Conservation (phyloP, 2,329 filamentous ascomycete genomes). For the Anisogramma anomala region DNA sequence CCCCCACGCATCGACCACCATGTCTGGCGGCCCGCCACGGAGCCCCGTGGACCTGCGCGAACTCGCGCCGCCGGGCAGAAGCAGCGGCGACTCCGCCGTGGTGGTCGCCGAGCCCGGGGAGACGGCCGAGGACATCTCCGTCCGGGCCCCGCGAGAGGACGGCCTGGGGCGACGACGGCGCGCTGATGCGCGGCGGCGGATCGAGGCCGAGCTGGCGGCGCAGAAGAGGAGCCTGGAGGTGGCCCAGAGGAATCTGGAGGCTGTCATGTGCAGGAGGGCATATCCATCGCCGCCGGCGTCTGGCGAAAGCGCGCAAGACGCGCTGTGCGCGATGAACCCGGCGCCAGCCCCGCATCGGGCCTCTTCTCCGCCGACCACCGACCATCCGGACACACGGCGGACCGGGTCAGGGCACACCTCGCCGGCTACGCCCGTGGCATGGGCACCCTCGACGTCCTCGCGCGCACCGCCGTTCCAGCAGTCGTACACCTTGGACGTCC, state of each 20-base stretch:
- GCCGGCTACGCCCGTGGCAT: too few relatives aligned
- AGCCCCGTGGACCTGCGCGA: slow-evolving; percentile 32
- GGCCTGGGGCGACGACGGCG: slow-evolving; percentile 10
- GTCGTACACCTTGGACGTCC: slow-evolving; percentile 3
- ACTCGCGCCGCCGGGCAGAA: slow-evolving; percentile 19
- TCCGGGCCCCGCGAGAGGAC: slow-evolving; percentile 17
- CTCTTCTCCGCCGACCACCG: background rate
- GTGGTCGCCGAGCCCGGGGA: slow-evolving; percentile 22
- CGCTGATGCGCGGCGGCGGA: background rate
- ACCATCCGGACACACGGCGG: background rate
- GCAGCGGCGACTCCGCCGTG: slow-evolving; percentile 20
- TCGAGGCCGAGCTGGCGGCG: slow-evolving; percentile 2
- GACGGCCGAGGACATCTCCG: slow-evolving; percentile 19
- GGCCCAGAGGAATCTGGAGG: slow-evolving; percentile 2
- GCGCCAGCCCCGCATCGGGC: background rate
- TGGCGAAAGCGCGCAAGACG: slow-evolving; percentile 15
- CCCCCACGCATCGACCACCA: slow-evolving; percentile 19
- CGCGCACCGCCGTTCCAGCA: slow-evolving; percentile 13
- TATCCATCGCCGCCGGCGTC: slow-evolving; percentile 27
- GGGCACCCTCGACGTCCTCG: background rate
- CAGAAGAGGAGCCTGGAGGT: background rate
- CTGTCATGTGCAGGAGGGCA: slow-evolving; percentile 3
- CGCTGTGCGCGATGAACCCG: background rate
- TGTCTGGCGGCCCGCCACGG: slow-evolving; percentile 20
- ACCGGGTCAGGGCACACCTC: slow-evolving; percentile 3